Evolutionary conservation across 176 grass and related monocot species (phyloP).

Genomic region (Oryza meyeriana): DNA sequence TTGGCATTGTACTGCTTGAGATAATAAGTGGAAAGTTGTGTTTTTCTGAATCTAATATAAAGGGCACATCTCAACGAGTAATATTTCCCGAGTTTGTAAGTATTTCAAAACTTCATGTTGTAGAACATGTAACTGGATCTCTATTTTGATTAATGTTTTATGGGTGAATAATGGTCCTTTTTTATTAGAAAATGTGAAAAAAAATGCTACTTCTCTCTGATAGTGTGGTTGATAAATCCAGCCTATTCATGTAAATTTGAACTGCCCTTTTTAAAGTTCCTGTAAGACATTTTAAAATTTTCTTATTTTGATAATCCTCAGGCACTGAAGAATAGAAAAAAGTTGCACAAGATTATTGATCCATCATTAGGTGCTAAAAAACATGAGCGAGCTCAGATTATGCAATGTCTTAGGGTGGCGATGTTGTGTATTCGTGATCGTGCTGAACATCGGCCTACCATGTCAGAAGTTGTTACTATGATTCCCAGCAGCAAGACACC

Average conservation of each 20-base stretch:
- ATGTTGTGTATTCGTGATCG: not conserved
- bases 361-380: not conserved
- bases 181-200: no score
- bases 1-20: slow-evolving; percentile 39
- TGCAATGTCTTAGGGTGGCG: slow-evolving; percentile 5
- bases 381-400: not conserved
- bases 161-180: no score
- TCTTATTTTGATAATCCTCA: not conserved
- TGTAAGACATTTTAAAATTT: no score
- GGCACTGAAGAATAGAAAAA: not conserved
- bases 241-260: no score
- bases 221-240: no score
- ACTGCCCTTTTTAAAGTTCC: no score
- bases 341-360: not conserved
- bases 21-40: slow-evolving; percentile 23
- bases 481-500: not conserved
- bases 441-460: slow-evolving; percentile 6
- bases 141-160: no score
- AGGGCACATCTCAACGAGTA: not conserved
- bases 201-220: no score
- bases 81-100: slow-evolving; percentile 13
- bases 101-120: not conserved
- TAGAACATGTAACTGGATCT: no score
- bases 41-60: not conserved
- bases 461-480: slow-evolving; percentile 30